Evolutionary conservation across 164 flowering plant species (phyloP).

Genomic region (Berberis vulgaris): DNA sequence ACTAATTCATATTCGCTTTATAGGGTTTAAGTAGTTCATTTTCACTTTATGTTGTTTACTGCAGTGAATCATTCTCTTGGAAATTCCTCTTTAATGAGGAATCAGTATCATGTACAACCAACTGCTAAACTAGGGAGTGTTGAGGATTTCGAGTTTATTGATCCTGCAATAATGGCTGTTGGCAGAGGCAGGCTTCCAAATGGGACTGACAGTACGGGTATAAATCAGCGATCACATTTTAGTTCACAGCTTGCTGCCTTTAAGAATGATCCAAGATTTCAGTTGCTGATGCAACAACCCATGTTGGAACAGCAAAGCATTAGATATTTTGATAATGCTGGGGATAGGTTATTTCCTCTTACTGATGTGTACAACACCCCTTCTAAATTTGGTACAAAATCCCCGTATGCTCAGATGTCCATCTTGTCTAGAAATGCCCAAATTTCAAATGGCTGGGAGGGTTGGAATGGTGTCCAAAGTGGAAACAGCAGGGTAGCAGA

Average conservation of each 20-base stretch:
- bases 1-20: not conserved
- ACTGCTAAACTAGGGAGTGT: constrained; percentile 13
- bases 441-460: constrained; percentile 63
- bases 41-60: not conserved
- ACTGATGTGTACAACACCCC: constrained; percentile 34
- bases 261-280: constrained; percentile 64
- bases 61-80: constrained; percentile 29
- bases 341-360: constrained; percentile 35
- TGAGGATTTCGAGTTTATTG: constrained; percentile 36
- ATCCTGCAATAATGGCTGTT: constrained; percentile 68
- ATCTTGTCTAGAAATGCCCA: constrained; percentile 44
- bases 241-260: constrained; percentile 31
- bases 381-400: constrained; percentile 50
- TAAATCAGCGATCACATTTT: constrained; percentile 38
- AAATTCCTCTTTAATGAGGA: constrained; percentile 13
- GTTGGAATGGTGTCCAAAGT: constrained; percentile 57
- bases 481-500: constrained; percentile 45
- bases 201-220: constrained; percentile 31
- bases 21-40: not conserved
- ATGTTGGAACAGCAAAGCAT: constrained; percentile 45
- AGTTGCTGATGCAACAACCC: constrained; percentile 58
- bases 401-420: constrained; percentile 45
- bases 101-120: constrained; percentile 18
- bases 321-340: constrained; percentile 35
- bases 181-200: constrained; percentile 65